Percentiles rank a stretch among this genome's conserved stretches.
These are phyloP conservation scores for Hirsutella thompsonii DNA, from an alignment of 2,329 filamentous ascomycete species.

Conservation along the genomic window DNA sequence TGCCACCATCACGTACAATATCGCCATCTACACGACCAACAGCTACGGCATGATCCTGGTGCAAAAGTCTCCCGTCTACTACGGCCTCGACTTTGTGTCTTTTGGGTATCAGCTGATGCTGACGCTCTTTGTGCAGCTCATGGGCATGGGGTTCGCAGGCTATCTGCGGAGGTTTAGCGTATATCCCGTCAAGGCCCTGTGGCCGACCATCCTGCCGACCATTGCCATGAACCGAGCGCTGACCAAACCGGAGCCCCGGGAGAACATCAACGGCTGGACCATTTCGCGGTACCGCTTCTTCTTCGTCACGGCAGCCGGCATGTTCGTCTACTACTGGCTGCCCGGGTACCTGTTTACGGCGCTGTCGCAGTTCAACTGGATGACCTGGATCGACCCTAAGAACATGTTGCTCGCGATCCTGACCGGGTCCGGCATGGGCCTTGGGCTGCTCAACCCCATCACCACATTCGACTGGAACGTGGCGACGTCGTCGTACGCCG, in stretches of 20 bases:
- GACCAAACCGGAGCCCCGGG: conserved; percentile 13
- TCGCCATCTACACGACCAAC: conserved; percentile 30
- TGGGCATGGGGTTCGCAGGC: conserved; percentile 43
- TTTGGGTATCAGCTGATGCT: conserved; percentile 35
- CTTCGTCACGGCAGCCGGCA: conserved; percentile 23
- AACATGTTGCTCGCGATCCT: conserved; percentile 26
- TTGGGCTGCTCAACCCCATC: conserved; percentile 22
- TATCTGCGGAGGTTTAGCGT: conserved; percentile 35
- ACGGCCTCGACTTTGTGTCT: conserved; percentile 23
- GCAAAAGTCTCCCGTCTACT: conserved; percentile 30
- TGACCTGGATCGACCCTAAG: conserved; percentile 39
- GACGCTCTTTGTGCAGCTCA: conserved; percentile 32
- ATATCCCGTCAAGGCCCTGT: conserved; percentile 36
- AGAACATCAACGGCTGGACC: conserved; percentile 19
- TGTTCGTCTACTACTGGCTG: conserved; percentile 42
- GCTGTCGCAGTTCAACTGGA: conserved; percentile 37
- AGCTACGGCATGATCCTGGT: conserved; percentile 34
- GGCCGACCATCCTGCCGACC: conserved; percentile 35
- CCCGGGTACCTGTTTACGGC: conserved; percentile 35
- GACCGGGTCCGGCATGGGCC: conserved; percentile 27
- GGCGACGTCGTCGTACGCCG: conserved; percentile 22
- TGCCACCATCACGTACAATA: conserved; percentile 46
- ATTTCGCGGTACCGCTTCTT: conserved; percentile 34
- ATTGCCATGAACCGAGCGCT: conserved; percentile 34
- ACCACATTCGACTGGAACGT: conserved; percentile 28